Percentiles rank a stretch among this genome's conserved stretches.
Conservation (phyloP, 768 basidiomycete species). For the Neoboletus brunneissimus region DNA sequence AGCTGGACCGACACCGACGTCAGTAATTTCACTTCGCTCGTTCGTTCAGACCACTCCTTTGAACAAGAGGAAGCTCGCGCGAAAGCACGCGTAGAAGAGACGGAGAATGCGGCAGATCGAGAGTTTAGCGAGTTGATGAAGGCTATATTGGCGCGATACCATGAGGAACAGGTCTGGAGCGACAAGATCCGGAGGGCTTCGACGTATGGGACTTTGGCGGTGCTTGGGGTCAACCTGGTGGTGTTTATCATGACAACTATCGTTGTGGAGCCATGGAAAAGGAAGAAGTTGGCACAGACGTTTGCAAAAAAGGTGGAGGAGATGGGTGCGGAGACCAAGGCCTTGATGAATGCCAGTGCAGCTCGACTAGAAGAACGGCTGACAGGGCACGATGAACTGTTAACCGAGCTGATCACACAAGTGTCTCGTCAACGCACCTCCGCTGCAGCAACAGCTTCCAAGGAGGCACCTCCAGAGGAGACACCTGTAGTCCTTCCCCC, state of each 20-base stretch:
- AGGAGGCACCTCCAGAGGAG: slow-evolving; percentile 4
- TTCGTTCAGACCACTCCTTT: slow-evolving; percentile 84
- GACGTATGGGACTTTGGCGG: slow-evolving; percentile 88
- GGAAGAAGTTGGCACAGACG: slow-evolving; percentile 78
- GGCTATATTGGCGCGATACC: slow-evolving; percentile 86
- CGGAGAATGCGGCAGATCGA: slow-evolving; percentile 79
- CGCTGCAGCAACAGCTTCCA: background rate
- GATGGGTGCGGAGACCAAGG: slow-evolving; percentile 42
- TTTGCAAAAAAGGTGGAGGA: slow-evolving; percentile 81
- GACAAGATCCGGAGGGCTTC: slow-evolving; percentile 97
- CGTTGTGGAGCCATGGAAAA: slow-evolving; percentile 96
- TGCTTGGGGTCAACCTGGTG: slow-evolving; percentile 80
- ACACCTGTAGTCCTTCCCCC: background rate
- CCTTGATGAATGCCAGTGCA: slow-evolving; percentile 48
- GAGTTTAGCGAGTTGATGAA: slow-evolving; percentile 88
- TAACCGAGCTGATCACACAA: slow-evolving; percentile 30
- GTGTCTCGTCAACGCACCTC: slow-evolving; percentile 9
- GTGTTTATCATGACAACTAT: slow-evolving; percentile 90
- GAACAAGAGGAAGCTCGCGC: slow-evolving; percentile 76
- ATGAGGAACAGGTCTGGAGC: slow-evolving; percentile 99
- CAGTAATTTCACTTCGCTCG: slow-evolving; percentile 80
- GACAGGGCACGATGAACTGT: slow-evolving; percentile 42
- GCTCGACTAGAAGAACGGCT: slow-evolving; percentile 47
- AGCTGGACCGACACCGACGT: slow-evolving; percentile 92
- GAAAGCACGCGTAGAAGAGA: slow-evolving; percentile 61